Evolutionary conservation across 164 flowering plant genomes (phyloP).

Genomic region (Vitis cinerea): DNA sequence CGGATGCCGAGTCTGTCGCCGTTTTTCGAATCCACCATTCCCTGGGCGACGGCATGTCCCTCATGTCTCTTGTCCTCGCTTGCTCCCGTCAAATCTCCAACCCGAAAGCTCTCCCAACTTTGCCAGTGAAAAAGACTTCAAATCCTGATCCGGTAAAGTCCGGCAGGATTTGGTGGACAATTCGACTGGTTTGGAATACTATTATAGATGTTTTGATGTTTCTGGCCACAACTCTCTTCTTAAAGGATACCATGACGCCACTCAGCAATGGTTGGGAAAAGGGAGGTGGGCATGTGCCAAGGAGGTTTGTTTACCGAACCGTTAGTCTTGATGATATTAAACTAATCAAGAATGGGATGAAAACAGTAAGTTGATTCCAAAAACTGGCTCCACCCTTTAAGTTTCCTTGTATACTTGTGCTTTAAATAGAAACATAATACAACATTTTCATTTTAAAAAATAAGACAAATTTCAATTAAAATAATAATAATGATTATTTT

Average conservation of each 20-base stretch:
- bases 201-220: constrained; percentile 39
- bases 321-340: constrained; percentile 61
- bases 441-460: no score
- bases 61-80: constrained; percentile 58
- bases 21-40: constrained; percentile 66
- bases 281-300: constrained; percentile 23
- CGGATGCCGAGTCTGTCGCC: constrained; percentile 43
- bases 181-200: constrained; percentile 38
- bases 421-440: no score
- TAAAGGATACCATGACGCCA: constrained; percentile 50
- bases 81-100: constrained; percentile 44
- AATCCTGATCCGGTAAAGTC: no score
- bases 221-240: constrained; percentile 29
- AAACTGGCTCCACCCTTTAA: no score
- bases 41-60: constrained; percentile 68
- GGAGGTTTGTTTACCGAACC: constrained; percentile 40
- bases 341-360: constrained; percentile 43
- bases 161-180: constrained; percentile 21
- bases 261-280: constrained; percentile 23
- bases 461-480: no score
- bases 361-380: constrained; percentile 25
- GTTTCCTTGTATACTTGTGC: no score
- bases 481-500: no score
- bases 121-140: constrained; percentile 27
- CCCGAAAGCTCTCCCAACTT: constrained; percentile 45